A percentile compares a stretch with the other conserved stretches of the same genome.
phyloP scores from a whole-genome alignment of 352 stramenopile genomes.

The Pythium aquatile region DNA sequence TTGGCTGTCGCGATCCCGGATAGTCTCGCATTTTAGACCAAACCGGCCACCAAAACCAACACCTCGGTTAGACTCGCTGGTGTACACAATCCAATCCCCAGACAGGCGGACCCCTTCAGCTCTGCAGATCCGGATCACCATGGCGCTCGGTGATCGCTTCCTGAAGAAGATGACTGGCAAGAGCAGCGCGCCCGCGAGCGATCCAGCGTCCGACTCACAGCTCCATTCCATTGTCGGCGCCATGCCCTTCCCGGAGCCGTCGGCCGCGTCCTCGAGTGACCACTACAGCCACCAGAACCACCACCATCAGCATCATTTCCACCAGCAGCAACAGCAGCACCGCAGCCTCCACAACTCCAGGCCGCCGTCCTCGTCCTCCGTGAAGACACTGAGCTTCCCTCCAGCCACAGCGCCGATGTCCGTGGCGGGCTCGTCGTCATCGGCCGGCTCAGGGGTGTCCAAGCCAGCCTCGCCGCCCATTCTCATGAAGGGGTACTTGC shows the following conservation, averaged over 20 bases:
- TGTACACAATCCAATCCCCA: neutral
- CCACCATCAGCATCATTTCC: neutral
- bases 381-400: neutral
- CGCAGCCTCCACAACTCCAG: neutral
- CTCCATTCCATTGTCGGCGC: neutral
- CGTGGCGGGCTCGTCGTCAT: slow-evolving; percentile 4
- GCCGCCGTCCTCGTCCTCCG: neutral
- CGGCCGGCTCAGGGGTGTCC: neutral
- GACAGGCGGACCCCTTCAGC: neutral
- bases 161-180: slow-evolving; percentile 18
- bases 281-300: slow-evolving; percentile 3
- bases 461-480: slow-evolving; percentile 11
- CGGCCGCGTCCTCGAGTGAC: neutral
- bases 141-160: slow-evolving; percentile 23
- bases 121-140: slow-evolving; percentile 1
- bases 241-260: slow-evolving; percentile 6
- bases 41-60: neutral
- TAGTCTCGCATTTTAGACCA: neutral
- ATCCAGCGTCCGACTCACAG: neutral
- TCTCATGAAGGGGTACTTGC: slow-evolving; percentile 41
- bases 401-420: neutral
- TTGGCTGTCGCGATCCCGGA: neutral
- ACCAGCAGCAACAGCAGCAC: neutral
- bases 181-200: neutral
- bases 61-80: neutral